phyloP scores from a whole-genome alignment of 192 early-diverging fungal species.

The Obelidium mucronatum region DNA sequence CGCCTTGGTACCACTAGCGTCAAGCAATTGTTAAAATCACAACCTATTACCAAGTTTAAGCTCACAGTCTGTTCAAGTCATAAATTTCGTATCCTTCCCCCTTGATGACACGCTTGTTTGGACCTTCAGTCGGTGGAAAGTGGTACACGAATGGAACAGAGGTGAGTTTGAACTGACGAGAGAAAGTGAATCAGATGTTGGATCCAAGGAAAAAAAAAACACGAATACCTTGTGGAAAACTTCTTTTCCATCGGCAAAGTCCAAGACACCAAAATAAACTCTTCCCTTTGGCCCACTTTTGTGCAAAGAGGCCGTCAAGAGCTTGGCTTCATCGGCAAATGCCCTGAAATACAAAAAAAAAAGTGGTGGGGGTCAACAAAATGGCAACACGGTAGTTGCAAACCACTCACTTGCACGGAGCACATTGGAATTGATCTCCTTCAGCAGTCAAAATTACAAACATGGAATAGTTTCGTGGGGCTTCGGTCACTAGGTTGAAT shows the following conservation, averaged over 20 bases:
- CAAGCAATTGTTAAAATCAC: background rate
- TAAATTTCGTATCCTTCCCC: slow-evolving; percentile 58
- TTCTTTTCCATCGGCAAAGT: slow-evolving; percentile 68
- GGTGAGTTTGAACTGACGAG: slow-evolving; percentile 52
- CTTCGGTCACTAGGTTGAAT: slow-evolving; percentile 64
- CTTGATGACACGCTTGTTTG: slow-evolving; percentile 46
- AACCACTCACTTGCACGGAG: slow-evolving; percentile 69
- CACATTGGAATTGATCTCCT: slow-evolving; percentile 66
- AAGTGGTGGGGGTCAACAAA: background rate
- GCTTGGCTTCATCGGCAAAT: slow-evolving; percentile 70
- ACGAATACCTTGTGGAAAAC: slow-evolving; percentile 68
- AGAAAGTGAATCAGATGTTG: slow-evolving; percentile 5
- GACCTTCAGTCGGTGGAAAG: slow-evolving; percentile 70
- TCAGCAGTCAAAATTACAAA: slow-evolving; percentile 74
- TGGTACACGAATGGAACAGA: slow-evolving; percentile 72
- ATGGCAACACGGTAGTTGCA: background rate
- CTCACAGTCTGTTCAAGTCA: slow-evolving; percentile 64
- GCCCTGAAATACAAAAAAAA: slow-evolving; percentile 58
- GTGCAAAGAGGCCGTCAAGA: slow-evolving; percentile 64
- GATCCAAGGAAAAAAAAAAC: background rate
- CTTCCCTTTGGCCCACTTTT: slow-evolving; percentile 36
- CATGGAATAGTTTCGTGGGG: slow-evolving; percentile 74
- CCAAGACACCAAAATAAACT: slow-evolving; percentile 70
- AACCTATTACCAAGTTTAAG: background rate
- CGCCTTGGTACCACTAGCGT: slow-evolving; percentile 64